Percentiles rank a stretch among this genome's conserved stretches.
Evolutionary conservation across 139 green algal species (phyloP).

Genomic region (Picochlorum costavermella): DNA sequence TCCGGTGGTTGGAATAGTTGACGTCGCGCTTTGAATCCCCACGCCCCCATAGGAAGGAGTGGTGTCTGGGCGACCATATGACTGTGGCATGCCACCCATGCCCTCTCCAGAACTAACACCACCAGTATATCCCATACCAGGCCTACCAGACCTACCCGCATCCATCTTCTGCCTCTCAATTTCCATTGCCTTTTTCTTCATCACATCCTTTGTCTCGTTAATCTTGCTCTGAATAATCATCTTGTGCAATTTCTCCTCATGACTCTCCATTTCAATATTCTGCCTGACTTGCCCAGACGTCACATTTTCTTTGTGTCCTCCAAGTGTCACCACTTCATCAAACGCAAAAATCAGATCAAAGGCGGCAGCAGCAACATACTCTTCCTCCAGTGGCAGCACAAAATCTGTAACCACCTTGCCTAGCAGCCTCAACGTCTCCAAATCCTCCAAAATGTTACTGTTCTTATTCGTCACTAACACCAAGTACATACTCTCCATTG

Average conservation of each 20-base stretch:
- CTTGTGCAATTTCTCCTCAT: slow-evolving; percentile 99
- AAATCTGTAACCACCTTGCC: slow-evolving; percentile 92
- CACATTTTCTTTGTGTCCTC: slow-evolving; percentile 66
- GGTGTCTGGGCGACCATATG: not conserved
- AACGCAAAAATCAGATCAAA: slow-evolving; percentile 99
- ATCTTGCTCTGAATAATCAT: slow-evolving; percentile 94
- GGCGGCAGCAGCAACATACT: slow-evolving; percentile 61
- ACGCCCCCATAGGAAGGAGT: slow-evolving; percentile 7
- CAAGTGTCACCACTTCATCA: slow-evolving; percentile 94
- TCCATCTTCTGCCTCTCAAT: slow-evolving; percentile 93
- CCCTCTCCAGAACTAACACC: slow-evolving; percentile 17
- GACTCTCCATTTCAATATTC: slow-evolving; percentile 96
- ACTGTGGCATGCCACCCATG: slow-evolving; percentile 11
- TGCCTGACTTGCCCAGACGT: slow-evolving; percentile 70
- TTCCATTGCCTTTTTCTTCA: slow-evolving; percentile 91
- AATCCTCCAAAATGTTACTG: slow-evolving; percentile 98
- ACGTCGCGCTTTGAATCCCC: not conserved
- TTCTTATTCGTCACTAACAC: slow-evolving; percentile 96
- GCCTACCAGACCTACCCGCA: slow-evolving; percentile 14
- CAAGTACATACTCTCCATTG: slow-evolving; percentile 94
- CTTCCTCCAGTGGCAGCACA: slow-evolving; percentile 62
- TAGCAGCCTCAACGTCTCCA: slow-evolving; percentile 94
- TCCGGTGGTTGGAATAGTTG: slow-evolving; percentile 35
- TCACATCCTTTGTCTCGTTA: slow-evolving; percentile 81
- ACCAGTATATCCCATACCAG: slow-evolving; percentile 15